Conservation (phyloP, 345 rosid genomes). For the Populus pruinosa region DNA sequence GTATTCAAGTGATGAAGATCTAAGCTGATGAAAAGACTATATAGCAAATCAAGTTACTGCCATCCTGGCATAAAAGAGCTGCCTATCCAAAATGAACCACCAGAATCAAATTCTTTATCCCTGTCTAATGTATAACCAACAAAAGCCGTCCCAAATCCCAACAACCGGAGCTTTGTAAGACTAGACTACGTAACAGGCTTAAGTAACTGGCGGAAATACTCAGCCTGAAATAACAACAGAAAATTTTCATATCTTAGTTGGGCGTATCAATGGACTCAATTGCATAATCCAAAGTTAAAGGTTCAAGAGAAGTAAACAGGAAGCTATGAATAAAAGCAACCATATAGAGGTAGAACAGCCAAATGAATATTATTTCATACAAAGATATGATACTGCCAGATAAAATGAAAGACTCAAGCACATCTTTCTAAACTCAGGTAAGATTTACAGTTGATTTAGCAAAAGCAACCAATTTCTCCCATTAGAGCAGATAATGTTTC, state of each 20-base stretch:
- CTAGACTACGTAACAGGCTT: constrained; percentile 93
- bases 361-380: neutral
- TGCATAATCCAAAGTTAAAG: neutral
- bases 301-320: neutral
- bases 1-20: constrained; percentile 23
- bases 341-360: neutral
- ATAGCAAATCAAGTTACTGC: constrained; percentile 34
- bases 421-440: neutral
- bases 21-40: constrained; percentile 24
- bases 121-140: constrained; percentile 42
- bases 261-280: neutral
- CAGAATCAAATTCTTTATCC: constrained; percentile 41
- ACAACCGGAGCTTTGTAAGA: constrained; percentile 15
- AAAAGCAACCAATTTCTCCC: neutral
- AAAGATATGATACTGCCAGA: neutral
- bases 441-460: neutral
- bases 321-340: neutral
- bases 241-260: neutral
- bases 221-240: constrained; percentile 57
- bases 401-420: neutral
- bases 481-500: neutral
- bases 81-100: constrained; percentile 32
- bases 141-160: constrained; percentile 39
- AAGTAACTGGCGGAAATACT: constrained; percentile 93
- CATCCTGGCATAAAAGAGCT: constrained; percentile 33